Base-by-base conservation (phyloP, 768 basidiomycete species). In the Amanita jacksonii region DNA sequence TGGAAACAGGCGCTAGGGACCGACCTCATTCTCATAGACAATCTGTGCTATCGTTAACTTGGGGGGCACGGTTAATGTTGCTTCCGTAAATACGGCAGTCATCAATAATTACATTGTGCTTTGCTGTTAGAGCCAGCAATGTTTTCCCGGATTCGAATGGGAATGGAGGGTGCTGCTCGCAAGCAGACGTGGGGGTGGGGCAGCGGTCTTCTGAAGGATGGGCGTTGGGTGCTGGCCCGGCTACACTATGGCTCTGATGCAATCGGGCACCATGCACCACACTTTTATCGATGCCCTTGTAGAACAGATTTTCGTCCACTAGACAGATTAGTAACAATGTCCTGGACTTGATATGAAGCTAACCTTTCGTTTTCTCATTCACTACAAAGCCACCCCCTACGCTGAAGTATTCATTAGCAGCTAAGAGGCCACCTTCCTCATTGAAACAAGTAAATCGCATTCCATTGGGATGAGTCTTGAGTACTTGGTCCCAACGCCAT, bases 351-450 rank as follows among this genome's bases (percentile, higher is more conserved):
- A 40, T 45, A 23, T 9, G 30, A 8, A 18, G 34, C 32, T 19
- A 51, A 82, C 86, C 80, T 70, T 92, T 84, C 1, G 91, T 96
- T 59, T 90, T 86, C 31, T 92, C 87, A 54, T 96, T 96, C 19
- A 96, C 90, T 3, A 94, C 91, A 57, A 94, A 96, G 2, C 91
- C 91, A 34, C 91, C 91, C 2, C 91, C 90, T 38, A 96, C 90
- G 43, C 85, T 89, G 57, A 88, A 96, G 55, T 94, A 98, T 57
- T 92, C 87, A 52, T 98, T 97, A 9, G 89, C 92, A 1, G 93
- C 93, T 46, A 98, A 67, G 48, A 97, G 64, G 50, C 87, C 78
- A 1, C 93, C 93, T n/a, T 83, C 68, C 36, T 73, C 68, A 42
- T 72, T 79, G 51, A 91, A 98, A 25, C 77, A 85, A 27, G 81